phyloP scores from a whole-genome alignment of 2,329 filamentous ascomycete species.

The Claviceps capensis region DNA sequence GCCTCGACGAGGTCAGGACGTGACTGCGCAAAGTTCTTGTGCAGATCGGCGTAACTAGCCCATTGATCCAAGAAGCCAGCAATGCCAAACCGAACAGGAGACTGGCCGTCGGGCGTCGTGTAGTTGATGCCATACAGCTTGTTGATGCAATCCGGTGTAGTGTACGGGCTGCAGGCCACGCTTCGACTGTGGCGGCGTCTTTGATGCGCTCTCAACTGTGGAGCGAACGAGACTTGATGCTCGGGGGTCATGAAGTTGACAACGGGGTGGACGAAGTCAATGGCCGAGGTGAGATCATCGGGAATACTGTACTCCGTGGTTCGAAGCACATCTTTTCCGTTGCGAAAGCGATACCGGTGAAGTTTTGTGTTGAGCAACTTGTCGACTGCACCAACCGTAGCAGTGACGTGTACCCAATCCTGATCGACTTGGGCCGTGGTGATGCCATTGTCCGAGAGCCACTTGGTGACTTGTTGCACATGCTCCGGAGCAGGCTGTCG shows the following conservation, averaged over 20 bases:
- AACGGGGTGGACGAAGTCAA: constrained; percentile 35
- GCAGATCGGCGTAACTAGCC: constrained; percentile 29
- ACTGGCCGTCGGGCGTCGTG: constrained; percentile 14
- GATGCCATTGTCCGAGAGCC: constrained; percentile 28
- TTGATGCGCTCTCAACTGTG: neutral
- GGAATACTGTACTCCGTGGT: constrained; percentile 32
- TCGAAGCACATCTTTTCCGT: constrained; percentile 25
- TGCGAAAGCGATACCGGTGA: constrained; percentile 26
- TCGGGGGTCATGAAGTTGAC: constrained; percentile 34
- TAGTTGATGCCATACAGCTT: constrained; percentile 33
- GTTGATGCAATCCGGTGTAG: constrained; percentile 27
- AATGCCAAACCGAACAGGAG: constrained; percentile 28
- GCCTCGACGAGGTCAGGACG: constrained; percentile 22
- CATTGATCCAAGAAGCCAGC: constrained; percentile 37
- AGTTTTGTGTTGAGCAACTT: constrained; percentile 27
- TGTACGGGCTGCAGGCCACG: constrained; percentile 7
- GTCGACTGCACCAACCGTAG: constrained; percentile 25
- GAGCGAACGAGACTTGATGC: constrained; percentile 12
- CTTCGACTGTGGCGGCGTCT: neutral
- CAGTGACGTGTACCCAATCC: constrained; percentile 29
- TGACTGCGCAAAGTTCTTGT: constrained; percentile 23
- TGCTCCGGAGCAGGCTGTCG: constrained; percentile 21
- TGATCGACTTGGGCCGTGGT: constrained; percentile 17
- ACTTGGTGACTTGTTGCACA: constrained; percentile 23
- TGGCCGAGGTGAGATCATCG: constrained; percentile 19